Evolutionary conservation across 352 stramenopile genomes (phyloP), one percentile per base, ranked within the genome.

Genomic region (Pythium plurisporium): DNA sequence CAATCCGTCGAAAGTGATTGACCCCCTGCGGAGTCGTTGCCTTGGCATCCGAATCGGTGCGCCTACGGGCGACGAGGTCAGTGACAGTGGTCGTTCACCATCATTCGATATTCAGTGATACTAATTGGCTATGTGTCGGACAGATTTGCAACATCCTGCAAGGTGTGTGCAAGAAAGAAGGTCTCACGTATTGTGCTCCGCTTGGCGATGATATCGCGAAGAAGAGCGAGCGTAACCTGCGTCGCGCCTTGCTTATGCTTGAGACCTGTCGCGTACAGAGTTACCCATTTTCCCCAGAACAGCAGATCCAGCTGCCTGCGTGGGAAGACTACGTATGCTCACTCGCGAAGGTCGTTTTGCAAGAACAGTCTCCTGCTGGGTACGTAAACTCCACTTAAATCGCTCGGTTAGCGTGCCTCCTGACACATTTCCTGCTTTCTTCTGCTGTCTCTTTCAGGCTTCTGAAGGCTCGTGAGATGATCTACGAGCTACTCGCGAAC

Each of bases 401-500:
- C 31, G 29, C 6, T 46, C 40, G 11, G 17, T 9, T 29, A 20
- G 7, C 29, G 22, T 46, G 26, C 8, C 30, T 11, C 30, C 27
- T 26, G 15, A 41, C 10, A 19, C 11, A 25, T 17, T 7, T 40
- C 2, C 15, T 5, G 12, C 34, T 4, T 17, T n/a, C 34, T 40
- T 17, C 22, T n/a, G n/a, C 7, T 11, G 27, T 31, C 14, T 14
- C 31, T 2, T 47, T 15, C 33, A 95, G 85, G 7, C 78, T 99
- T 4, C 77, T 99, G 27, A 91, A 90, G 49, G 83, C 82, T 19
- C 80, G 97, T 23, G 94, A 98, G 64, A 99, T 98, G 76, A 76
- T 99, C 34, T 99, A 99, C 75, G 97, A 99, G 66, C 76, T 99
- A 19, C 72, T 99, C 7, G 91, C 97, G 34, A 99, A 99, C 68